phyloP scores from a whole-genome alignment of 1,284 basidiomycete species.

The Sanghuangporus weigelae region DNA sequence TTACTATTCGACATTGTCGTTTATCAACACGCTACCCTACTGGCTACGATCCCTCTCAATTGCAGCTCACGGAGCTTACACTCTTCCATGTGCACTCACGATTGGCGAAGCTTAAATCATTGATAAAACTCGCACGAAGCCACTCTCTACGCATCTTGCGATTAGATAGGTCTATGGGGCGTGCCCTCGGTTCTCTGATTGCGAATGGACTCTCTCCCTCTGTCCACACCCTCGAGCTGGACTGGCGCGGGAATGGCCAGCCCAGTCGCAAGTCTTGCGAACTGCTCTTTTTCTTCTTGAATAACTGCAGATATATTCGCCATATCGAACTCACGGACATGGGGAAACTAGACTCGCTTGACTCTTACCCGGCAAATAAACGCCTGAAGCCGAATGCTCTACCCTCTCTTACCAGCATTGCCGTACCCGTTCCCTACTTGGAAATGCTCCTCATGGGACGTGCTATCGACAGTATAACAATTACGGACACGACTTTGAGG shows the following conservation, averaged over 20 bases:
- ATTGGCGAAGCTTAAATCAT: constrained; percentile 8
- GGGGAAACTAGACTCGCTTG: constrained; percentile 12
- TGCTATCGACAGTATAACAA: constrained; percentile 9
- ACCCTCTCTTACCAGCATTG: constrained; percentile 12
- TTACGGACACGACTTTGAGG: constrained; percentile 7
- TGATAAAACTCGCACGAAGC: constrained; percentile 14
- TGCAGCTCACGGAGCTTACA: constrained; percentile 14
- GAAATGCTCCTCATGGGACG: constrained; percentile 8
- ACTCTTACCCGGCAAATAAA: constrained; percentile 1
- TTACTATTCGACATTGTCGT: constrained; percentile 11
- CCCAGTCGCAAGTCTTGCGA: not conserved
- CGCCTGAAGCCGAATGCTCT: constrained; percentile 4
- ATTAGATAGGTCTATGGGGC: constrained; percentile 9
- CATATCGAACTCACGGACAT: constrained; percentile 16
- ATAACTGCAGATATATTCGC: constrained; percentile 3
- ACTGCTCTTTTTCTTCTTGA: constrained; percentile 12
- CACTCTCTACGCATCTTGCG: constrained; percentile 2
- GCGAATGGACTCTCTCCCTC: constrained; percentile 12
- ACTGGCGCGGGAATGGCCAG: constrained; percentile 7
- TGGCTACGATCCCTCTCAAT: constrained; percentile 7
- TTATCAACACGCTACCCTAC: constrained; percentile 13
- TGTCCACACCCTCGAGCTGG: constrained; percentile 11
- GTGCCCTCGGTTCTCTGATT: constrained; percentile 10
- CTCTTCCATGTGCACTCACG: constrained; percentile 5
- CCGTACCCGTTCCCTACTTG: constrained; percentile 7